Base-by-base conservation (phyloP, 2,329 filamentous ascomycete species). In the Decorospora gaudefroyi region DNA sequence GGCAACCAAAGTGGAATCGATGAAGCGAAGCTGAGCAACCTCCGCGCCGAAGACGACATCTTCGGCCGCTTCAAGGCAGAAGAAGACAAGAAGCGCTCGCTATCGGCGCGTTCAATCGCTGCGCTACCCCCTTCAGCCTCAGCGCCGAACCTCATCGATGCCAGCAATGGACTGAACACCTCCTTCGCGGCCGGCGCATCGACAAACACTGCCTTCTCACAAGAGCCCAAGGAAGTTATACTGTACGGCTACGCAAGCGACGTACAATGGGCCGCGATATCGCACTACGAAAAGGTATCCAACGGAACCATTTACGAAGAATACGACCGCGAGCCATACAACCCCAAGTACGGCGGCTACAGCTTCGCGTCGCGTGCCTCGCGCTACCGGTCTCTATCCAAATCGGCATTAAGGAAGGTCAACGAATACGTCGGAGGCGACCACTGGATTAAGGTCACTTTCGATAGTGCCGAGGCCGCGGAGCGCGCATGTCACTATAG, bases 301-400 rank as follows among this genome's bases (percentile, higher is more conserved):
- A 72, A 74, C 21, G 91, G 91, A 17, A 75, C 83, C 51, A 89
- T 96, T 66, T 91, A 91, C 71, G 92, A 97, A 73, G 91, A 96
- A 72, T 97, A 97, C 71, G 84, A 90, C 6, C 85, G 92, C 51
- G 85, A 88, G 53, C 86, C 92, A n/a, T 87, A 88, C 2, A 78
- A 83, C 42, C 79, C 84, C 51, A 81, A 86, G 45, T 92, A 87
- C 74, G 87, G 74, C n/a, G 87, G 74, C n/a, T 73, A 88, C 64
- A 81, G 85, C 1, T 83, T 91, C 55, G 81, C 88, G 51, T 85
- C 90, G 59, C 82, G 61, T 10, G 84, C 87, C 7, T 81, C 86
- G 6, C 84, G 86, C 33, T 82, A 84, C 45, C 79, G 81, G 37
- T 80, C 81, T 7, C 74, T 96, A 38, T 87, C 85, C 2, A 73